These are phyloP conservation scores for Backusella australiensis DNA, from an alignment of 192 early-diverging fungal species.

Conservation along the genomic window DNA sequence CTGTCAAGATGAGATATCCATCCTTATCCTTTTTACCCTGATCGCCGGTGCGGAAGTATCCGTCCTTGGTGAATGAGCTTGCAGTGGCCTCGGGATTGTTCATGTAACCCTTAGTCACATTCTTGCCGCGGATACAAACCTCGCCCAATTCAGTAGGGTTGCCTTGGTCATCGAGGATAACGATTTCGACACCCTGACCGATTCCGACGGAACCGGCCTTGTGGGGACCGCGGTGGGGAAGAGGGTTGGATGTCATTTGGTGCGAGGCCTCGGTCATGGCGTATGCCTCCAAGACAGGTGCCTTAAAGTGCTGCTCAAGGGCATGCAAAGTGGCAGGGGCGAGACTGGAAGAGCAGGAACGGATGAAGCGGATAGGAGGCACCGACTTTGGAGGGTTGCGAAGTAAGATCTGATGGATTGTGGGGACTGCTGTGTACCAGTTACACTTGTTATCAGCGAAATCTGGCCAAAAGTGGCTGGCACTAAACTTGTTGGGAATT, in stretches of 20 bases:
- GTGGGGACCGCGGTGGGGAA: constrained; percentile 50
- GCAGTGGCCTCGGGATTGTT: constrained; percentile 68
- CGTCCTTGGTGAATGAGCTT: constrained; percentile 57
- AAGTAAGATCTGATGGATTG: constrained; percentile 84
- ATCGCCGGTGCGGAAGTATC: constrained; percentile 85
- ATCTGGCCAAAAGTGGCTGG: constrained; percentile 74
- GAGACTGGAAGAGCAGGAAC: constrained; percentile 75
- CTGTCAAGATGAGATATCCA: constrained; percentile 76
- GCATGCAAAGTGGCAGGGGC: constrained; percentile 66
- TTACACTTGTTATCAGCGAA: constrained; percentile 54
- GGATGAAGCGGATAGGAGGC: constrained; percentile 70
- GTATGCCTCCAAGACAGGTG: constrained; percentile 80
- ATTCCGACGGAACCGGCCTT: constrained; percentile 81
- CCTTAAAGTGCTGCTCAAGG: constrained; percentile 62
- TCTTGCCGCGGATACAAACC: constrained; percentile 80
- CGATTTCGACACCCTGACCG: constrained; percentile 72
- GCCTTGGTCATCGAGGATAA: constrained; percentile 64
- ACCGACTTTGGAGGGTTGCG: constrained; percentile 34
- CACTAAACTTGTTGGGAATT: constrained; percentile 71
- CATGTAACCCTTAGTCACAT: constrained; percentile 76
- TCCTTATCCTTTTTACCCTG: constrained; percentile 77
- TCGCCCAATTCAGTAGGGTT: constrained; percentile 61
- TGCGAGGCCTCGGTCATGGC: constrained; percentile 90
- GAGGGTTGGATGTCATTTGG: constrained; percentile 82
- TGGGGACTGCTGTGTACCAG: constrained; percentile 81